Percentiles rank a stretch among this genome's conserved stretches.
These are phyloP conservation scores for Ophiostoma populinum DNA, from an alignment of 2,329 filamentous ascomycete genomes.

Conservation along the genomic window DNA sequence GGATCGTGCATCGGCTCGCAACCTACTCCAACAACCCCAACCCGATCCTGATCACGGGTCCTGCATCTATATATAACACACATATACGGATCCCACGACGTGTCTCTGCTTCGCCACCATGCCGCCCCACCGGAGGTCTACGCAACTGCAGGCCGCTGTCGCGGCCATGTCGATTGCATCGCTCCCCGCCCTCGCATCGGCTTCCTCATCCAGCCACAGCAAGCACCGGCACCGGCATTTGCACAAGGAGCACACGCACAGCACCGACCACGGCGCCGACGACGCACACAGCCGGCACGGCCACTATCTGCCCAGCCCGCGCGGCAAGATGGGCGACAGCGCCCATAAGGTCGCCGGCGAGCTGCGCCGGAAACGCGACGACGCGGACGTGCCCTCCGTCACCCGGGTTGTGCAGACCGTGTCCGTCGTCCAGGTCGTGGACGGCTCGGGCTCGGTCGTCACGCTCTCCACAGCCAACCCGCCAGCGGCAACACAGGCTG, in stretches of 20 bases:
- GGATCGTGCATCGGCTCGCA: too few relatives aligned
- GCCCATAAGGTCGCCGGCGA: slow-evolving; percentile 6
- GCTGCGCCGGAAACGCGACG: slow-evolving; percentile 14
- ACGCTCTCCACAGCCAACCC: slow-evolving; percentile 24
- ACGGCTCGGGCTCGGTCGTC: slow-evolving; percentile 28
- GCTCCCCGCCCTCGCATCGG: background rate
- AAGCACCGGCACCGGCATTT: slow-evolving; percentile 15
- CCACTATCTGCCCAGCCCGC: slow-evolving; percentile 14
- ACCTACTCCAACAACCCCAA: too few relatives aligned
- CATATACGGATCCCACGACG: too few relatives aligned
- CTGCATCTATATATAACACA: background rate
- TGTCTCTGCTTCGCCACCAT: too few relatives aligned
- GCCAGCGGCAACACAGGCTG: slow-evolving; percentile 20
- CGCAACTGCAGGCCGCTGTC: slow-evolving; percentile 31
- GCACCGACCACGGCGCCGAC: slow-evolving; percentile 1
- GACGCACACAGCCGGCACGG: slow-evolving; percentile 8
- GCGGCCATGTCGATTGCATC: slow-evolving; percentile 8
- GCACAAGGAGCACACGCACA: too few relatives aligned
- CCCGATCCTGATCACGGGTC: too few relatives aligned
- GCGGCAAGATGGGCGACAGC: slow-evolving; percentile 1
- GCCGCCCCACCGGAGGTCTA: slow-evolving; percentile 22
- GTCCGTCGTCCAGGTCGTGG: slow-evolving; percentile 35
- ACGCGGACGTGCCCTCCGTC: slow-evolving; percentile 18
- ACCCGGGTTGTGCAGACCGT: slow-evolving; percentile 35
- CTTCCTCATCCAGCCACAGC: slow-evolving; percentile 6